These are phyloP conservation scores for Bigelowiella natans DNA, from an alignment of 78 protist genomes.

Conservation along the genomic window DNA sequence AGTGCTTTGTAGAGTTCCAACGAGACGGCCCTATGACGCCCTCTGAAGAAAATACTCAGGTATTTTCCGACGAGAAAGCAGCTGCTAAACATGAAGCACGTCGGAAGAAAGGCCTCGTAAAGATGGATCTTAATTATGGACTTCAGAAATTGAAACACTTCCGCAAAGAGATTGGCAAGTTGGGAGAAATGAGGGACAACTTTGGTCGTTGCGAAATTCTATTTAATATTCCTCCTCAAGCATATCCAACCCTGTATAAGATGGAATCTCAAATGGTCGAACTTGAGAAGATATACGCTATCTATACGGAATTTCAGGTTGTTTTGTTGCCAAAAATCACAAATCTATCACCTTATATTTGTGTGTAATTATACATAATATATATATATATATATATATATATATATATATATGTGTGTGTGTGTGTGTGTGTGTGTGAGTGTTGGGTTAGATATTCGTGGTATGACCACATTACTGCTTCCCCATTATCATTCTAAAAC, in stretches of 20 bases:
- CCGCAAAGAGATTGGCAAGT: background rate
- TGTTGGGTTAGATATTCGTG: too few species aligned
- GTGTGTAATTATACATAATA: too few species aligned
- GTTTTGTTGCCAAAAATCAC: too few species aligned
- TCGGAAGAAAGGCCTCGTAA: constrained; percentile 9
- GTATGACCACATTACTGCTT: too few species aligned
- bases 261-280: constrained; percentile 22
- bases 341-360: too few species aligned
- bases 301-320: constrained; percentile 21
- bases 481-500: too few species aligned
- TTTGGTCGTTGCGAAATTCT: constrained; percentile 50
- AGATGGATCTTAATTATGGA: constrained; percentile 44
- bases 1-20: constrained; percentile 13
- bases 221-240: constrained; percentile 45
- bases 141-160: constrained; percentile 30
- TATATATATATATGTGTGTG: too few species aligned
- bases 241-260: constrained; percentile 33
- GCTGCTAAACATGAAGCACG: constrained; percentile 10
- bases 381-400: too few species aligned
- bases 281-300: constrained; percentile 27
- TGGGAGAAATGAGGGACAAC: constrained; percentile 14
- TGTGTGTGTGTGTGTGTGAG: too few species aligned
- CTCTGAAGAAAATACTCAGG: background rate
- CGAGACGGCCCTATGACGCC: constrained; percentile 9
- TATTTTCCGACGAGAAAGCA: background rate